Evolutionary conservation across 345 rosid genomes (phyloP).

Genomic region (Bruguiera gymnorhiza): DNA sequence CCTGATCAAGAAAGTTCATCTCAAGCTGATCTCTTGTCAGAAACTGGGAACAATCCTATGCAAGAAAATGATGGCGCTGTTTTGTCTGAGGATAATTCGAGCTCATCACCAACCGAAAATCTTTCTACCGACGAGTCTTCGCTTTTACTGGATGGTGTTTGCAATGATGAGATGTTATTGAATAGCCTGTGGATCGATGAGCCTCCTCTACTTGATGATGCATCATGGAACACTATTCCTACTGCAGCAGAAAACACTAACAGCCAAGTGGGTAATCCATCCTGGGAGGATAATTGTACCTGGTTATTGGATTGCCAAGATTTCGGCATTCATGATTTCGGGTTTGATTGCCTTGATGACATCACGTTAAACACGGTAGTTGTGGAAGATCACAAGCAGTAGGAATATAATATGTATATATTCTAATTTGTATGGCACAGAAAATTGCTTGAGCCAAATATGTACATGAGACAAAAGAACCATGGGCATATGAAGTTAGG

Average conservation of each 20-base stretch:
- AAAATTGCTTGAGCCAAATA: slow-evolving; percentile 3
- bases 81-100: slow-evolving; percentile 36
- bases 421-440: neutral
- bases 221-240: slow-evolving; percentile 27
- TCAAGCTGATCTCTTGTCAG: slow-evolving; percentile 11
- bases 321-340: slow-evolving; percentile 83
- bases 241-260: neutral
- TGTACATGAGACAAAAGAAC: slow-evolving; percentile 21
- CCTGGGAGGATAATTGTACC: slow-evolving; percentile 49
- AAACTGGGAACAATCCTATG: slow-evolving; percentile 9
- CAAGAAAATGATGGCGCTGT: slow-evolving; percentile 18
- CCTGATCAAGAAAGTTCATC: slow-evolving; percentile 24
- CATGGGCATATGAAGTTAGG: slow-evolving; percentile 15
- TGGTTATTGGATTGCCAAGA: slow-evolving; percentile 77
- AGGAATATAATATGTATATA: neutral
- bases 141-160: slow-evolving; percentile 37
- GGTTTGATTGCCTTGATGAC: slow-evolving; percentile 47
- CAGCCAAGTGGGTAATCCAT: slow-evolving; percentile 18
- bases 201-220: slow-evolving; percentile 40
- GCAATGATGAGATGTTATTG: slow-evolving; percentile 52
- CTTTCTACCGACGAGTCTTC: slow-evolving; percentile 25
- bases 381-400: slow-evolving; percentile 36
- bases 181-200: slow-evolving; percentile 71
- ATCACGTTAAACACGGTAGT: slow-evolving; percentile 32
- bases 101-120: slow-evolving; percentile 38